Evolutionary conservation across 2,329 filamentous ascomycete species (phyloP).

Genomic region (Cyphellophora attinorum): DNA sequence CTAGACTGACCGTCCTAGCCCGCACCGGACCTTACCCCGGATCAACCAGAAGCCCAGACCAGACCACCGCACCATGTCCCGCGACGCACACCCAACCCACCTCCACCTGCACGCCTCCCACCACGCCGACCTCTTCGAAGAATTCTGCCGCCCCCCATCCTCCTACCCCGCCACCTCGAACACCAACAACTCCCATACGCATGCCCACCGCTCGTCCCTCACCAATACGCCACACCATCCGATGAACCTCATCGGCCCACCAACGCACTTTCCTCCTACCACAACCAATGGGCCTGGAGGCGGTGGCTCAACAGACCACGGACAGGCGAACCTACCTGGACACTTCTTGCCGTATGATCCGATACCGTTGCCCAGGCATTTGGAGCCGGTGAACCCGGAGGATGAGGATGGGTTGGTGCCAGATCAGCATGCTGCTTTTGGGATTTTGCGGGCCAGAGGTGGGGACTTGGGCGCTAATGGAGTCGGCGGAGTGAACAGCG

Average conservation of each 20-base stretch:
- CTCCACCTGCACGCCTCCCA: slow-evolving; percentile 39
- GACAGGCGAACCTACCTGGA: slow-evolving; percentile 21
- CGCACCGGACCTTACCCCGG: background rate
- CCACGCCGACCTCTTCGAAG: slow-evolving; percentile 41
- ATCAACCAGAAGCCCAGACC: background rate
- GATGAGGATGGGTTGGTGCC: slow-evolving; percentile 60
- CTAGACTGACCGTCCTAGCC: background rate
- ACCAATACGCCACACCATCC: slow-evolving; percentile 4
- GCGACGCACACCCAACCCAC: slow-evolving; percentile 40
- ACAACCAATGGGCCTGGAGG: background rate
- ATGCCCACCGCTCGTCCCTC: slow-evolving; percentile 6
- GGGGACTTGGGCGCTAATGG: slow-evolving; percentile 41
- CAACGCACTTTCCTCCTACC: background rate
- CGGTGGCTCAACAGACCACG: slow-evolving; percentile 10
- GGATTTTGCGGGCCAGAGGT: slow-evolving; percentile 53
- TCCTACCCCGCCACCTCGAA: slow-evolving; percentile 8
- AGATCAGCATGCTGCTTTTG: slow-evolving; percentile 58
- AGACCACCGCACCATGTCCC: slow-evolving; percentile 31
- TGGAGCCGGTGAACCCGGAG: slow-evolving; percentile 55
- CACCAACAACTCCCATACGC: slow-evolving; percentile 4
- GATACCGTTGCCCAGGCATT: slow-evolving; percentile 50
- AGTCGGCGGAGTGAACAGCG: slow-evolving; percentile 31
- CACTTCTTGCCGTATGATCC: slow-evolving; percentile 46
- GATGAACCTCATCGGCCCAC: slow-evolving; percentile 2
- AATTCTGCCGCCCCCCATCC: slow-evolving; percentile 36